phyloP scores from a whole-genome alignment of 768 basidiomycete genomes.

The Tulasnella sp. region DNA sequence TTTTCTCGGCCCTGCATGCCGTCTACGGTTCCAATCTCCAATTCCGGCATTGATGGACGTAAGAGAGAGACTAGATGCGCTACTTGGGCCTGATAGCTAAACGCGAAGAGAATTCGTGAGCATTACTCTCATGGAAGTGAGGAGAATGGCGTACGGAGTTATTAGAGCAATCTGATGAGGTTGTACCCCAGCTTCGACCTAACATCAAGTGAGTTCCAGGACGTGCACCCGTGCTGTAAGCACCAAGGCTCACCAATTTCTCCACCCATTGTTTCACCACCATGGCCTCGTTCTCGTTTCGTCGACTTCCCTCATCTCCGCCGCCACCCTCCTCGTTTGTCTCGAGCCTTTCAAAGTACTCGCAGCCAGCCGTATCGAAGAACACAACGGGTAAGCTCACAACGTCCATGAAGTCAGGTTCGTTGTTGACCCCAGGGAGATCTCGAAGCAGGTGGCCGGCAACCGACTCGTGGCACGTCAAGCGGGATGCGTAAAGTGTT shows the following conservation, averaged over 20 bases:
- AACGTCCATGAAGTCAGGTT: slow-evolving; percentile 53
- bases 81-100: slow-evolving; percentile 93
- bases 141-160: slow-evolving; percentile 52
- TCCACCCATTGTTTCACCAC: slow-evolving; percentile 79
- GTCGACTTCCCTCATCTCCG: slow-evolving; percentile 70
- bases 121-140: neutral
- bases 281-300: slow-evolving; percentile 90
- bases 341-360: slow-evolving; percentile 70
- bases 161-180: slow-evolving; percentile 77
- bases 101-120: neutral
- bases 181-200: slow-evolving; percentile 55
- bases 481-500: slow-evolving; percentile 64
- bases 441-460: slow-evolving; percentile 63
- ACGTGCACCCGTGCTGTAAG: neutral
- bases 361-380: slow-evolving; percentile 89
- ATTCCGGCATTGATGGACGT: slow-evolving; percentile 44
- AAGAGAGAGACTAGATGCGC: slow-evolving; percentile 70
- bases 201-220: neutral
- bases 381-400: slow-evolving; percentile 78
- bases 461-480: slow-evolving; percentile 66
- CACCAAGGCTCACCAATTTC: slow-evolving; percentile 50
- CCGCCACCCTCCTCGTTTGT: slow-evolving; percentile 40
- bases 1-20: slow-evolving; percentile 97
- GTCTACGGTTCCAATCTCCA: slow-evolving; percentile 93
- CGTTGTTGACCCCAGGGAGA: slow-evolving; percentile 44